phyloP scores from a whole-genome alignment of 768 basidiomycete species.

The Trametes punicea region DNA sequence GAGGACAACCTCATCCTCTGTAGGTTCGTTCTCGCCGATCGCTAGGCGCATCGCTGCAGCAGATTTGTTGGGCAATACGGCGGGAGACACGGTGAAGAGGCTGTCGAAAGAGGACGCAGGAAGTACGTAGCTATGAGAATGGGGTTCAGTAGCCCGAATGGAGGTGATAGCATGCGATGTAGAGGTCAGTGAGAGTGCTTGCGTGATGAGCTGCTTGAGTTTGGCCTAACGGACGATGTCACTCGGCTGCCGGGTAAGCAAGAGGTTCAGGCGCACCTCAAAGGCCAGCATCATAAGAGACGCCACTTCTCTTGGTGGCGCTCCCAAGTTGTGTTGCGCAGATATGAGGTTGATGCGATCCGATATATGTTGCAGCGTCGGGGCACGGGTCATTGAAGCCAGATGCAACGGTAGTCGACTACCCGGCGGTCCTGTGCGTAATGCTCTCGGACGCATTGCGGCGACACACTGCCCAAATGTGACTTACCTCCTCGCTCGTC shows the following conservation, averaged over 20 bases:
- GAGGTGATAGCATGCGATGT: constrained; percentile 75
- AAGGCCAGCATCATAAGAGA: constrained; percentile 73
- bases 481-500: constrained; percentile 63
- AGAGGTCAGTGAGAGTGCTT: constrained; percentile 73
- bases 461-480: too few relatives aligned
- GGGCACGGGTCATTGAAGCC: constrained; percentile 68
- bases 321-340: constrained; percentile 66
- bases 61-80: constrained; percentile 74
- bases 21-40: constrained; percentile 47
- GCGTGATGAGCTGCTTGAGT: constrained; percentile 79
- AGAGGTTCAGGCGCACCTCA: constrained; percentile 48
- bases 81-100: constrained; percentile 71
- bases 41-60: constrained; percentile 74
- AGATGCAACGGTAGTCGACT: constrained; percentile 69
- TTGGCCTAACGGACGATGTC: constrained; percentile 50
- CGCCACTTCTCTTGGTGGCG: constrained; percentile 61
- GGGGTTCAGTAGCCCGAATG: constrained; percentile 55
- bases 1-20: constrained; percentile 54
- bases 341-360: constrained; percentile 81
- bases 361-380: constrained; percentile 71
- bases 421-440: constrained; percentile 57
- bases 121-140: constrained; percentile 42
- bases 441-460: too few relatives aligned
- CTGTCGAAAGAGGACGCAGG: constrained; percentile 72
- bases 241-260: not conserved